Evolutionary conservation across 805 yeast species (phyloP), one percentile per base, ranked within the genome.

Genomic region (Sporopachydermia lactativora): DNA sequence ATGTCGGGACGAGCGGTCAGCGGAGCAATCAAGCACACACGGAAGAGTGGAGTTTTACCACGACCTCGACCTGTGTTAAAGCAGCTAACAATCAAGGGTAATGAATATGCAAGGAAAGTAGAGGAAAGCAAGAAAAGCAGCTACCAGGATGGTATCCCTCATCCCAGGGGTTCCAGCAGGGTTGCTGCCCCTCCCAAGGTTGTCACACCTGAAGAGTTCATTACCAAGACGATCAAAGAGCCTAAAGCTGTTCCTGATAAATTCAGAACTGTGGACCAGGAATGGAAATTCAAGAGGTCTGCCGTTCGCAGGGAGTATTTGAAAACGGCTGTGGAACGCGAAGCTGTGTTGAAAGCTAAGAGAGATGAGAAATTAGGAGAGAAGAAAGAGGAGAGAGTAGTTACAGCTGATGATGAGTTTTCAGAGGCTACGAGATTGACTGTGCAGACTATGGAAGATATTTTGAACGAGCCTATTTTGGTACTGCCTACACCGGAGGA

Each of bases 31-130:
- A 24, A 24, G 31, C 31, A 24, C n/a, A n/a, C n/a, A n/a, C 13
- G 31, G 31, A 80, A 81, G 59, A 78, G 89, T 39, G 96, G 96
- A 55, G 66, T 83, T 39, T 67, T 88, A 47, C 96, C 96, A 38
- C 66, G 62, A 42, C 77, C 83, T 5, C 77, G 95, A 51, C 73
- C 77, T 34, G 75, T 84, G 19, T 74, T 88, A 61, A 81, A 77
- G 51, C 71, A 73, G 42, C 83, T 86, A 3, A 60, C 67, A 1
- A 65, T 68, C 38, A 68, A 70, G 47, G 54, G 43, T 45, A 6
- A 34, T 54, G 3, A 38, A 54, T 4, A 39, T 52, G 28, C 49
- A 52, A 24, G 28, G 37, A 19, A 55, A 57, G 16, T 42, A 50
- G 45, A 61, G 64, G 45, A 68, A 68, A 45, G 70, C 63, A 42